These are phyloP conservation scores for Vicia villosa DNA, from an alignment of 306 rosid genomes.

Conservation along the genomic window DNA sequence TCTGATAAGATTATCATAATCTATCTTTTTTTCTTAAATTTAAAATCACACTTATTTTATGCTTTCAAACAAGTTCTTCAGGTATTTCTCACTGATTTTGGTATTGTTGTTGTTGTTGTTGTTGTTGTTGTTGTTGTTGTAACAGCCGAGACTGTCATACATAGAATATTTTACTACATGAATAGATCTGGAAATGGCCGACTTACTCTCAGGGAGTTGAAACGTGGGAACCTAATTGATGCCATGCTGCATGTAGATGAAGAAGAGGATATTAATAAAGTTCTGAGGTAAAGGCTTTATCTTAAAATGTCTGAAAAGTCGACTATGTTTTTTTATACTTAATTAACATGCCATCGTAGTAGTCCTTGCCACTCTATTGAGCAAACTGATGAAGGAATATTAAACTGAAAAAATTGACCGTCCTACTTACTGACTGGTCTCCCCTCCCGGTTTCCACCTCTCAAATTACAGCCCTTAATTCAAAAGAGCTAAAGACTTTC, in stretches of 20 bases:
- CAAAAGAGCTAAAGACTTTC: background rate
- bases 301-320: constrained; percentile 14
- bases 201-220: constrained; percentile 61
- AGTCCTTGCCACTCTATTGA: background rate
- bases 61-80: constrained; percentile 7
- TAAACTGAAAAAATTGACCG: background rate
- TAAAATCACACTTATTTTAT: constrained; percentile 1
- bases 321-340: constrained; percentile 14
- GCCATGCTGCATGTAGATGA: constrained; percentile 68
- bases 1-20: background rate
- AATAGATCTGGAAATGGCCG: constrained; percentile 63
- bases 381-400: background rate
- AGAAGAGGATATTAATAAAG: constrained; percentile 69
- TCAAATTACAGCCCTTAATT: constrained; percentile 18
- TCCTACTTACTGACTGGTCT: background rate
- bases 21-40: background rate
- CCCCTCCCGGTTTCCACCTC: background rate
- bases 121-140: constrained; percentile 43
- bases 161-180: constrained; percentile 66
- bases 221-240: constrained; percentile 62
- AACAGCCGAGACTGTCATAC: constrained; percentile 68
- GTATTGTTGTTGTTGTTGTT: constrained; percentile 38
- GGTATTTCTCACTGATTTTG: constrained; percentile 37
- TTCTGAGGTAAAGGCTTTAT: constrained; percentile 51
- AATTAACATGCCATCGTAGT: constrained; percentile 11